Evolutionary conservation across 2,329 filamentous ascomycete species (phyloP), one percentile per base, ranked within the genome.

Genomic region (Emmonsiellopsis sp.): DNA sequence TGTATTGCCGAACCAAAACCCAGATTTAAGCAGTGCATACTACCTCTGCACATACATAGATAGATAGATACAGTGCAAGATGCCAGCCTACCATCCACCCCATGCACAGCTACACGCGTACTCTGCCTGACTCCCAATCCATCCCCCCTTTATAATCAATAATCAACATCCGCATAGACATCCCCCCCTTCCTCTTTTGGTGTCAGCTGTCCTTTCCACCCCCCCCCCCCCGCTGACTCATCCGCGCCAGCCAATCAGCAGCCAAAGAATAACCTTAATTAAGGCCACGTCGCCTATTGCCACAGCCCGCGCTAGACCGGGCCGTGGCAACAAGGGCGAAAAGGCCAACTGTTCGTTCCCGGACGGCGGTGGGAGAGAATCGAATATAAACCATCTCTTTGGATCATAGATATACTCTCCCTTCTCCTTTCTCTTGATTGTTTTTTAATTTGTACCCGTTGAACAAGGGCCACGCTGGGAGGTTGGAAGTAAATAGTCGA

Each of bases 211-310:
- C 33, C 40, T 50, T 36, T 39, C 31, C 34, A 17, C 17, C 42
- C 31, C 34, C 27, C 36, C 6, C 43, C 6, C 8, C 6, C 4
- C 6, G 46, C 60, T 71, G 62, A 70, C 55, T 69, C 60, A 70
- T 47, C 14, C 39, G 11, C 21, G 5, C 21, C 55, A 49, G 53
- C 71, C 71, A 73, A 73, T 71, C 57, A 65, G 2, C 33, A 39
- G 7, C 14, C 59, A 64, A 68, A 63, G 56, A 73, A 68, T 73
- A 68, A 67, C 66, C 68, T 67, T 62, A 64, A 62, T 5, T 27
- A 27, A 3, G 21, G 21, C 21, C 21, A 27, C 21, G 21, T 3
- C 3, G 21, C 21, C 3, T 27, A 27, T 27, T 27, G 21, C 21
- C 21, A 27, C 21, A 27, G 21, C 21, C 21, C 21, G 21, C 21